Evolutionary conservation across 495 filamentous ascomycete genomes (phyloP).

Genomic region (Rusavskia elegans): DNA sequence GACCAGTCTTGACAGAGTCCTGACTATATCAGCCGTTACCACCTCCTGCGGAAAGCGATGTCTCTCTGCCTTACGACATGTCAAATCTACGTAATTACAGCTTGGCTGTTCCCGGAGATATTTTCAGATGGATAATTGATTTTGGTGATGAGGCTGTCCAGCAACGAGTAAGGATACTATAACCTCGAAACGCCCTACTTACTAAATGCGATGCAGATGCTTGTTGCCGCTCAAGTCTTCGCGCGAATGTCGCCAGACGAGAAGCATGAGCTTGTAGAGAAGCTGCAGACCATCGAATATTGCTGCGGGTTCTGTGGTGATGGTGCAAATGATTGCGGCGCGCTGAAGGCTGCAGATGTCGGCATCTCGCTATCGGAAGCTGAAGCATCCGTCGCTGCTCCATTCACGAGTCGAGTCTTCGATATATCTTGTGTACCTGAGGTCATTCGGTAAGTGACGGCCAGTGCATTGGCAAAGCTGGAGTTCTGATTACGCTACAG

Average conservation of each 20-base stretch:
- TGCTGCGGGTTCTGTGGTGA: slow-evolving; percentile 95
- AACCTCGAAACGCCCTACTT: not conserved
- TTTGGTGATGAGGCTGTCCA: slow-evolving; percentile 65
- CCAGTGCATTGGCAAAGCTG: not conserved
- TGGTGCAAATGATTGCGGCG: slow-evolving; percentile 96
- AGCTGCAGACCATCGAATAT: slow-evolving; percentile 91
- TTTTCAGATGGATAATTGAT: slow-evolving; percentile 93
- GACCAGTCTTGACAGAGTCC: slow-evolving; percentile 3
- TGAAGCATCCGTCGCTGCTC: slow-evolving; percentile 93
- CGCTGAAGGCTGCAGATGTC: slow-evolving; percentile 93
- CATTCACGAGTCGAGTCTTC: slow-evolving; percentile 90
- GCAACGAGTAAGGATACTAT: slow-evolving; percentile 36
- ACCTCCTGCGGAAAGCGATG: slow-evolving; percentile 49
- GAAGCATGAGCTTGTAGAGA: slow-evolving; percentile 96
- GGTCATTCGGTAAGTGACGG: slow-evolving; percentile 50
- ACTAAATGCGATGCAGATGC: slow-evolving; percentile 39
- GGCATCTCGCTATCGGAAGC: slow-evolving; percentile 98
- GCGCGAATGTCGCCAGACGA: slow-evolving; percentile 98
- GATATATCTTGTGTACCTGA: slow-evolving; percentile 95
- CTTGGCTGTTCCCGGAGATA: slow-evolving; percentile 77
- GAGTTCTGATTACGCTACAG: slow-evolving; percentile 19
- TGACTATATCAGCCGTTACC: slow-evolving; percentile 47
- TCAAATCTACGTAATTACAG: slow-evolving; percentile 67
- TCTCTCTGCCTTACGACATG: slow-evolving; percentile 72
- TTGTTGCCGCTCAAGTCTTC: slow-evolving; percentile 84